phyloP scores from a whole-genome alignment of 1,284 basidiomycete species.

The Marasmius tenuissimus region DNA sequence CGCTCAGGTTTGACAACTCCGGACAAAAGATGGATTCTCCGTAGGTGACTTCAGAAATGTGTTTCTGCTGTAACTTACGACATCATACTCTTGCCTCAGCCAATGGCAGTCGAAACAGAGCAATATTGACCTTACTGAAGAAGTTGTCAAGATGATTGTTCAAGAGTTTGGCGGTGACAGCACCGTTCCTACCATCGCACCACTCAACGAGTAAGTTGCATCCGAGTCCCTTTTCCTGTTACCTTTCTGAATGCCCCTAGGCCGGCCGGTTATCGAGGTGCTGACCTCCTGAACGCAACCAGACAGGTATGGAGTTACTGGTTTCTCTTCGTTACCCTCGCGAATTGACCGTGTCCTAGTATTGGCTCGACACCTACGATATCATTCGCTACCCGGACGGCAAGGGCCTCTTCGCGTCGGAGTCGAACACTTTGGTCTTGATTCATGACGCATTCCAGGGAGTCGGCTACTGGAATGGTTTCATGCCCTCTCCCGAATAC shows the following conservation, averaged over 20 bases:
- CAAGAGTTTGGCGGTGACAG: neutral
- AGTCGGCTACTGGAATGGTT: slow-evolving; percentile 72
- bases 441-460: slow-evolving; percentile 88
- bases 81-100: neutral
- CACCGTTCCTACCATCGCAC: neutral
- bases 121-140: neutral
- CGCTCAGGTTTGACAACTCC: slow-evolving; percentile 79
- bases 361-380: neutral
- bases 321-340: neutral
- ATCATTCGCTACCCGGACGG: slow-evolving; percentile 50
- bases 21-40: slow-evolving; percentile 68
- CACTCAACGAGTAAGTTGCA: neutral
- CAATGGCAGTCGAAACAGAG: neutral
- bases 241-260: neutral
- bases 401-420: slow-evolving; percentile 32
- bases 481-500: slow-evolving; percentile 57
- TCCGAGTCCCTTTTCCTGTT: neutral
- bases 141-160: neutral
- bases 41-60: slow-evolving; percentile 25
- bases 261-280: slow-evolving; percentile 2
- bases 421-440: slow-evolving; percentile 66
- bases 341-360: neutral
- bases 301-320: neutral
- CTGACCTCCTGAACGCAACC: neutral
- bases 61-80: neutral